Evolutionary conservation across 176 grass and related monocot species (phyloP).

Genomic region (Urochloa ruziziensis): DNA sequence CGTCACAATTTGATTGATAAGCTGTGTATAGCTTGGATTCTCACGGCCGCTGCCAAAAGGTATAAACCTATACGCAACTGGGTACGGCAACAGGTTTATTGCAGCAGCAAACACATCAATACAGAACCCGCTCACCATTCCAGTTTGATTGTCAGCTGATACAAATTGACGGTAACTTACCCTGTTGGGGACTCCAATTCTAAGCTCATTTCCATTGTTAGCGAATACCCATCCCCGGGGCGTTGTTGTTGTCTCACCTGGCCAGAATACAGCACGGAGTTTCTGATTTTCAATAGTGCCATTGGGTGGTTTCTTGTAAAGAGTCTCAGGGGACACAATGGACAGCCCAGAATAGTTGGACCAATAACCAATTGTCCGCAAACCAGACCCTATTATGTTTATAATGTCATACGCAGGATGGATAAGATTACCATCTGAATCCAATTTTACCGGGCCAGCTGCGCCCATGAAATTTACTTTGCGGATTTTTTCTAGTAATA

Average conservation of each 20-base stretch:
- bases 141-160: slow-evolving; percentile 30
- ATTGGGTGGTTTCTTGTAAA: slow-evolving; percentile 62
- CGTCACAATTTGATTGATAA: slow-evolving; percentile 48
- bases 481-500: slow-evolving; percentile 58
- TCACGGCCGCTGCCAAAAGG: slow-evolving; percentile 57
- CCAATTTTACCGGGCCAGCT: slow-evolving; percentile 63
- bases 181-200: slow-evolving; percentile 73
- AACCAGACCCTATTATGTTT: slow-evolving; percentile 74
- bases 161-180: slow-evolving; percentile 74
- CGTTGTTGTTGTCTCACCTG: slow-evolving; percentile 51
- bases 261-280: slow-evolving; percentile 62
- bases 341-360: slow-evolving; percentile 89
- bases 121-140: slow-evolving; percentile 57
- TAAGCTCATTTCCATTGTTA: slow-evolving; percentile 74
- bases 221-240: slow-evolving; percentile 89
- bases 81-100: slow-evolving; percentile 67
- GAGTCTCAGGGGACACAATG: slow-evolving; percentile 54
- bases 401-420: slow-evolving; percentile 78
- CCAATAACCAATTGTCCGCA: slow-evolving; percentile 75
- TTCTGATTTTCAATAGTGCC: slow-evolving; percentile 31
- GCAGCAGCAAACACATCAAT: slow-evolving; percentile 94
- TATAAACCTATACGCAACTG: slow-evolving; percentile 64
- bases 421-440: slow-evolving; percentile 67
- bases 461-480: slow-evolving; percentile 58
- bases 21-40: slow-evolving; percentile 61